Evolutionary conservation across 495 filamentous ascomycete species (phyloP).

Genomic region (Lindgomyces ingoldianus): DNA sequence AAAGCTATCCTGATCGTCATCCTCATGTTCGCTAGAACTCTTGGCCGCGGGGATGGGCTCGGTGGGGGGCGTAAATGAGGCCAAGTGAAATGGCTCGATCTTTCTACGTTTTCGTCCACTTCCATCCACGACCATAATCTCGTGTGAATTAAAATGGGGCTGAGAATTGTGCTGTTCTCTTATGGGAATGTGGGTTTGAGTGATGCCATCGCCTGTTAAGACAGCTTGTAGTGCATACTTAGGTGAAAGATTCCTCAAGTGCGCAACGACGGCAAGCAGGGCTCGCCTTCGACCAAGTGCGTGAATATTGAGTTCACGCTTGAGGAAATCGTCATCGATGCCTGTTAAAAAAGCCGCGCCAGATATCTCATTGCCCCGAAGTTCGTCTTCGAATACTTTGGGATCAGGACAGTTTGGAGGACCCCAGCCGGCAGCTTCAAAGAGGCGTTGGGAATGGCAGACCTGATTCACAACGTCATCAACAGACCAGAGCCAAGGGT

Average conservation of each 20-base stretch:
- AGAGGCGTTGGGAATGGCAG: constrained; percentile 48
- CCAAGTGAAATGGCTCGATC: neutral
- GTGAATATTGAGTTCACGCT: neutral
- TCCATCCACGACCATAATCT: neutral
- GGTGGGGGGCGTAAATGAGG: too few relatives aligned
- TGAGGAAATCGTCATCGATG: constrained; percentile 5
- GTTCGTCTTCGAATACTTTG: neutral
- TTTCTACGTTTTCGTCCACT: neutral
- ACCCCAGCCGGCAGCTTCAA: neutral
- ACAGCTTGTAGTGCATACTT: neutral
- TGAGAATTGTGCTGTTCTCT: too few relatives aligned
- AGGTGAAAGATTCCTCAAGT: neutral
- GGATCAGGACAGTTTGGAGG: neutral
- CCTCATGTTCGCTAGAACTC: too few relatives aligned
- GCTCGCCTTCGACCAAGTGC: constrained; percentile 3
- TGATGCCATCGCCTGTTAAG: too few relatives aligned
- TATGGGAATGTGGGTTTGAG: too few relatives aligned
- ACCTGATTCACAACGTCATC: constrained; percentile 51
- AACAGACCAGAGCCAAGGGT: constrained; percentile 41
- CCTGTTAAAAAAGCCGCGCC: constrained; percentile 9
- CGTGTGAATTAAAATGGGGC: neutral
- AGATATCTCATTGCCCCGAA: neutral
- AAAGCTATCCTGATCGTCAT: too few relatives aligned
- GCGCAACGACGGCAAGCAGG: constrained; percentile 2
- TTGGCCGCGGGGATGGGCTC: too few relatives aligned